Conservation (phyloP, 208 protist species). For the Leptomonas pyrrhocoris region DNA sequence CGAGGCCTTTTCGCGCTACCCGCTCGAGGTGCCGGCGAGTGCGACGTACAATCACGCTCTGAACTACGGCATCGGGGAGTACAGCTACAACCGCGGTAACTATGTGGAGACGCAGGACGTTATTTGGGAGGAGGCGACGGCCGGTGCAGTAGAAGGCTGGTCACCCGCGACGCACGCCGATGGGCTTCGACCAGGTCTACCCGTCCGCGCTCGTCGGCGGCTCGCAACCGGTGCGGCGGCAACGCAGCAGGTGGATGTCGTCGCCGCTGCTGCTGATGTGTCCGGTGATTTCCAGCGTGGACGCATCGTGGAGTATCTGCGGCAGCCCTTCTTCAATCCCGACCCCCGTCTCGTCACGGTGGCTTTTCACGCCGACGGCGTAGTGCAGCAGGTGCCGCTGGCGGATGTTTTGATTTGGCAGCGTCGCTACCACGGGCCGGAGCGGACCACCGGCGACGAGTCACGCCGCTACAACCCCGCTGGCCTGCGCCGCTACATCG, state of each 20-base stretch:
- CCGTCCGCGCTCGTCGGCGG: conserved; percentile 72
- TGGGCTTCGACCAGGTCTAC: conserved; percentile 65
- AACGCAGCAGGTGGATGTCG: too few relatives aligned
- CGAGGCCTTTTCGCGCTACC: conserved; percentile 66
- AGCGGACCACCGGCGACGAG: conserved; percentile 83
- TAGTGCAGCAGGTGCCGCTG: conserved; percentile 66
- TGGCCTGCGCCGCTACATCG: conserved; percentile 76
- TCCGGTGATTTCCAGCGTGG: conserved; percentile 74
- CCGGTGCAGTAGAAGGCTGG: conserved; percentile 78
- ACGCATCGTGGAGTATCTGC: conserved; percentile 63
- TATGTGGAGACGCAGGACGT: conserved; percentile 90
- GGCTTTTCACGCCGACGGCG: conserved; percentile 63
- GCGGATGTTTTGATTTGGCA: conserved; percentile 87
- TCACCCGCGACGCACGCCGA: conserved; percentile 87
- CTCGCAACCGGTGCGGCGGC: conserved; percentile 10
- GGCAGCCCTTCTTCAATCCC: conserved; percentile 89
- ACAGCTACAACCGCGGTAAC: conserved; percentile 88
- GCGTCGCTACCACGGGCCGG: conserved; percentile 77
- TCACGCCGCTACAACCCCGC: conserved; percentile 67
- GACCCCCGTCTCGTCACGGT: conserved; percentile 80
- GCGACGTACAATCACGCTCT: conserved; percentile 64
- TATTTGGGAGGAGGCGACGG: conserved; percentile 84
- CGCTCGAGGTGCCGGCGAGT: conserved; percentile 63
- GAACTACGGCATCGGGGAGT: conserved; percentile 83
- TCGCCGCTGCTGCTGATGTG: neutral